Evolutionary conservation across 2,329 filamentous ascomycete species (phyloP).

Genomic region (Exophiala bonariae): DNA sequence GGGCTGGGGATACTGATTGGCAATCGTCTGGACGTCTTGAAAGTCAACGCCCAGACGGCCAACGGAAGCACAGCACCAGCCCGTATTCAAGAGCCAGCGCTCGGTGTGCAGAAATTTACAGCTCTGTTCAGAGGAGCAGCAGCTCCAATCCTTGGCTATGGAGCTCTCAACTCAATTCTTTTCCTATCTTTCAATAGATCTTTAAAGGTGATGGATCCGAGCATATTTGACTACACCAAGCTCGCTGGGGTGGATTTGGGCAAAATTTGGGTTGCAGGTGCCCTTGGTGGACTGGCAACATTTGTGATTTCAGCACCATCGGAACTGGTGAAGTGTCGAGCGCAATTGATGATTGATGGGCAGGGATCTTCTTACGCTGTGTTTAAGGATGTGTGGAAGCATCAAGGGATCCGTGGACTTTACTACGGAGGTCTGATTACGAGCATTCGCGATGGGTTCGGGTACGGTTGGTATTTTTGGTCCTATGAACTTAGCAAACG

Average conservation of each 20-base stretch:
- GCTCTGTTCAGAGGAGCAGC: constrained; percentile 61
- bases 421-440: constrained; percentile 83
- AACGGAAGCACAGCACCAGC: neutral
- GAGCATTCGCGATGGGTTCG: constrained; percentile 77
- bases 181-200: constrained; percentile 89
- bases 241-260: constrained; percentile 53
- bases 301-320: constrained; percentile 86
- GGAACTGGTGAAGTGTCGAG: constrained; percentile 85
- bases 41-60: constrained; percentile 77
- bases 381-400: constrained; percentile 59
- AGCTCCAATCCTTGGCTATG: constrained; percentile 85
- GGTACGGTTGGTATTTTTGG: constrained; percentile 99
- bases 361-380: constrained; percentile 63
- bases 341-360: constrained; percentile 61
- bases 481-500: constrained; percentile 77
- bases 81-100: constrained; percentile 1
- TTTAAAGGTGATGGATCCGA: constrained; percentile 59
- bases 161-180: constrained; percentile 84
- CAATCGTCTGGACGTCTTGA: constrained; percentile 79
- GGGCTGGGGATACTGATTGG: constrained; percentile 84
- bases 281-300: constrained; percentile 77
- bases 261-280: constrained; percentile 77
- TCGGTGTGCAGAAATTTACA: constrained; percentile 17
- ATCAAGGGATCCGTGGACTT: constrained; percentile 66
- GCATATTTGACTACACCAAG: constrained; percentile 44